phyloP scores from a whole-genome alignment of 345 rosid genomes.

The Xanthoceras sorbifolium region DNA sequence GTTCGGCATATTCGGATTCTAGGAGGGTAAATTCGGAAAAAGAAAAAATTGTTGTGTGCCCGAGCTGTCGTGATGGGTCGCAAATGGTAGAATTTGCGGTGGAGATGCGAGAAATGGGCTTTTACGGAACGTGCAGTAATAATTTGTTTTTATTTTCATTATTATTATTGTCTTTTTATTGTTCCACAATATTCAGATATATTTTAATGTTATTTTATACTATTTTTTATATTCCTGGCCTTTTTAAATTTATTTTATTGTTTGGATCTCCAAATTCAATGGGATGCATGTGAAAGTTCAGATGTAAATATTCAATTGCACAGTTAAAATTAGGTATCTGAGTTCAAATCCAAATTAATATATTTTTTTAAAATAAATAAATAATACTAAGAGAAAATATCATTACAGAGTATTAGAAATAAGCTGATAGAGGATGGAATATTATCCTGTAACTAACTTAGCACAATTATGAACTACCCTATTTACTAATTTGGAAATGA shows the following conservation, averaged over 20 bases:
- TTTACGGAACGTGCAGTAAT: slow-evolving; percentile 18
- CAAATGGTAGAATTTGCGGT: slow-evolving; percentile 22
- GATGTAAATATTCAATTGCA: no score
- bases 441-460: no score
- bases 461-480: no score
- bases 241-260: neutral
- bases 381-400: no score
- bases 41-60: neutral
- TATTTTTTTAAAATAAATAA: no score
- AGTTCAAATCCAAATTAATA: no score
- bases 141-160: neutral
- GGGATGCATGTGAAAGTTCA: no score
- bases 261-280: no score
- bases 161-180: slow-evolving; percentile 9
- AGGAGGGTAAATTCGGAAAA: slow-evolving; percentile 12
- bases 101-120: slow-evolving; percentile 16
- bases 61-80: slow-evolving; percentile 24
- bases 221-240: neutral
- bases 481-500: no score
- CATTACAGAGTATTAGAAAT: no score
- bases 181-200: slow-evolving; percentile 26
- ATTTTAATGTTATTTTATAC: slow-evolving; percentile 3
- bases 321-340: no score
- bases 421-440: no score
- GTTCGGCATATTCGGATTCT: slow-evolving; percentile 25